Conservation (phyloP, 768 basidiomycete species). For the Pulveroboletus ravenelii region DNA sequence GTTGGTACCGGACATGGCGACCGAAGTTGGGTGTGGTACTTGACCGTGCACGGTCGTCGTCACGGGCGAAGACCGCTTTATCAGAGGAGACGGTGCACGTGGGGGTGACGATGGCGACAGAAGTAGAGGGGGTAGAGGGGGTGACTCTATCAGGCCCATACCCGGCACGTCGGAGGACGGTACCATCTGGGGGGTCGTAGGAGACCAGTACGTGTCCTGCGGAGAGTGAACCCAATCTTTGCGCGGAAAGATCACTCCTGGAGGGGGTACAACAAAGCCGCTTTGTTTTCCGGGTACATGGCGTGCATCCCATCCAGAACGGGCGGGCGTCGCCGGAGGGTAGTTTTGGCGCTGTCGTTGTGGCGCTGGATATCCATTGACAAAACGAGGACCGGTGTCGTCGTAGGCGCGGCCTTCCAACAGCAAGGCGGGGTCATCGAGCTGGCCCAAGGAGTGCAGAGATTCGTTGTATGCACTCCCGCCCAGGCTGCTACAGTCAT, state of each 20-base stretch:
- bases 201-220: constrained; percentile 13
- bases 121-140: constrained; percentile 11
- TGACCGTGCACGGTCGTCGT: constrained; percentile 9
- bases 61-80: constrained; percentile 14
- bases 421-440: constrained; percentile 6
- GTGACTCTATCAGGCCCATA: constrained; percentile 1
- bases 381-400: constrained; percentile 1
- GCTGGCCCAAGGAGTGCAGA: constrained; percentile 1
- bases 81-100: constrained; percentile 6
- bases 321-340: neutral
- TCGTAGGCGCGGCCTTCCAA: constrained; percentile 4
- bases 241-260: constrained; percentile 23
- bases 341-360: constrained; percentile 12
- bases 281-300: constrained; percentile 7
- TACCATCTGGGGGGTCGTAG: neutral
- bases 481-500: constrained; percentile 24
- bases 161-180: constrained; percentile 6
- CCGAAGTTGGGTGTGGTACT: neutral
- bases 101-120: constrained; percentile 14
- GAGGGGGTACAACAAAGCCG: constrained; percentile 21
- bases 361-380: constrained; percentile 16
- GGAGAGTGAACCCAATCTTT: constrained; percentile 15
- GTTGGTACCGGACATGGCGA: neutral
- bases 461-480: constrained; percentile 19
- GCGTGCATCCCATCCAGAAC: constrained; percentile 12